phyloP scores from a whole-genome alignment of 2,329 filamentous ascomycete species.

The Neofusicoccum cordaticola region DNA sequence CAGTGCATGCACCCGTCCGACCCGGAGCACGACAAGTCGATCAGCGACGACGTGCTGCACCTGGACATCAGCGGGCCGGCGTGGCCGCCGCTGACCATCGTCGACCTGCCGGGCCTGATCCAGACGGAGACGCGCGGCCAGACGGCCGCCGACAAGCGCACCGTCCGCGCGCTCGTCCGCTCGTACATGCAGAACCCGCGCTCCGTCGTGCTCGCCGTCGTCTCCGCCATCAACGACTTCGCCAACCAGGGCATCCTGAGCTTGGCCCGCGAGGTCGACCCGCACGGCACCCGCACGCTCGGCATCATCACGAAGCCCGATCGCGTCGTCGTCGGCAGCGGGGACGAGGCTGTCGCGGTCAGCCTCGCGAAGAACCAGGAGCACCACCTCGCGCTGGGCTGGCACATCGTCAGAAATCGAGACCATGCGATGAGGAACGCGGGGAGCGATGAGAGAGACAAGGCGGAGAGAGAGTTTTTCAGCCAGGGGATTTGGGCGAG shows the following conservation, averaged over 20 bases:
- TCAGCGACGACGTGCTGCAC: slow-evolving; percentile 27
- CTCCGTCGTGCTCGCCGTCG: slow-evolving; percentile 58
- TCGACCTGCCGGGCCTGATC: slow-evolving; percentile 41
- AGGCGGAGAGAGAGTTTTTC: slow-evolving; percentile 36
- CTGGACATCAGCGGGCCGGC: slow-evolving; percentile 26
- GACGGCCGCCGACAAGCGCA: slow-evolving; percentile 31
- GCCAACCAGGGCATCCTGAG: slow-evolving; percentile 57
- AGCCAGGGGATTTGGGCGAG: slow-evolving; percentile 27
- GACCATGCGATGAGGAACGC: slow-evolving; percentile 30
- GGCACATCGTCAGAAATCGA: slow-evolving; percentile 55
- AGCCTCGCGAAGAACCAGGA: slow-evolving; percentile 40
- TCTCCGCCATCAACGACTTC: slow-evolving; percentile 44
- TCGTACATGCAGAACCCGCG: slow-evolving; percentile 57
- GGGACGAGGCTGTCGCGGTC: slow-evolving; percentile 42
- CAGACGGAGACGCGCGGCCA: slow-evolving; percentile 31
- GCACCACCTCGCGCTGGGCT: slow-evolving; percentile 45
- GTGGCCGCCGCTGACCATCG: slow-evolving; percentile 30
- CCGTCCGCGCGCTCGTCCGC: slow-evolving; percentile 38
- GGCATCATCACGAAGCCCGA: slow-evolving; percentile 59
- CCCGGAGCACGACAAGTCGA: slow-evolving; percentile 17
- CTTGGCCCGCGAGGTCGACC: slow-evolving; percentile 49
- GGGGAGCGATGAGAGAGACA: slow-evolving; percentile 36
- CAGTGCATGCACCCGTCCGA: slow-evolving; percentile 45
- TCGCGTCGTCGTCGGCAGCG: slow-evolving; percentile 35
- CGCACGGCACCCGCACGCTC: slow-evolving; percentile 47